phyloP scores from a whole-genome alignment of 352 stramenopile genomes.

The Phytopythium vexans region DNA sequence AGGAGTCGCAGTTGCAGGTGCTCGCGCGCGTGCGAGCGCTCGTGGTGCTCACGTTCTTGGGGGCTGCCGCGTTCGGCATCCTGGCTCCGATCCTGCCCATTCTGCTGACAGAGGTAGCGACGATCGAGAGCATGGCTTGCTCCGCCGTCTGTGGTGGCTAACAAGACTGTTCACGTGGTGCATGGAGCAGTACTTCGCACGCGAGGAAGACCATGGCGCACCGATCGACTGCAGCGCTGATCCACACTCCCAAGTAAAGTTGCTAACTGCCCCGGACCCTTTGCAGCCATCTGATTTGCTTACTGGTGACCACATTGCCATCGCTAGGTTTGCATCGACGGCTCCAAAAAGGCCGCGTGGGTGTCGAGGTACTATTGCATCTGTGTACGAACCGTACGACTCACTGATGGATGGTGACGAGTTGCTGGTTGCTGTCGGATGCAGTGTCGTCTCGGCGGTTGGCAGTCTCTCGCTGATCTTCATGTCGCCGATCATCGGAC shows the following conservation, averaged over 20 bases:
- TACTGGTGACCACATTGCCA: background rate
- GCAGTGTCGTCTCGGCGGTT: conserved; percentile 54
- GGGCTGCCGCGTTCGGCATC: conserved; percentile 52
- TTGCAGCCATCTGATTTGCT: background rate
- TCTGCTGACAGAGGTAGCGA: conserved; percentile 55
- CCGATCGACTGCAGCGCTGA: conserved; percentile 55
- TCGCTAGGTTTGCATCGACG: conserved; percentile 44
- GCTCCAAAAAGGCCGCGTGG: conserved; percentile 65
- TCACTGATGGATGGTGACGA: too few relatives aligned
- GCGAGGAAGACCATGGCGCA: conserved; percentile 31
- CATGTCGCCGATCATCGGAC: conserved; percentile 62
- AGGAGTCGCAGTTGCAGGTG: conserved; percentile 1
- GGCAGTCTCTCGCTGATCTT: conserved; percentile 59
- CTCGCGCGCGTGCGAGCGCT: conserved; percentile 34
- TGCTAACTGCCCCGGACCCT: too few relatives aligned
- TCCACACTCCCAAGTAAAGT: conserved; percentile 30
- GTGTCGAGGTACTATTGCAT: conserved; percentile 43
- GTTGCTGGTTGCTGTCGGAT: background rate
- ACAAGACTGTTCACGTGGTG: too few relatives aligned
- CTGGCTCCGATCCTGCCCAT: conserved; percentile 62
- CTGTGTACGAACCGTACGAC: too few relatives aligned
- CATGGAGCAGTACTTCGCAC: conserved; percentile 67
- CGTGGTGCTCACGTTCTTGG: conserved; percentile 40
- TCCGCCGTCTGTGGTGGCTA: too few relatives aligned
- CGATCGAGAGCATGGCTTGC: background rate